phyloP scores from a whole-genome alignment of 2,329 filamentous ascomycete genomes.

The Colletotrichum tropicicola region DNA sequence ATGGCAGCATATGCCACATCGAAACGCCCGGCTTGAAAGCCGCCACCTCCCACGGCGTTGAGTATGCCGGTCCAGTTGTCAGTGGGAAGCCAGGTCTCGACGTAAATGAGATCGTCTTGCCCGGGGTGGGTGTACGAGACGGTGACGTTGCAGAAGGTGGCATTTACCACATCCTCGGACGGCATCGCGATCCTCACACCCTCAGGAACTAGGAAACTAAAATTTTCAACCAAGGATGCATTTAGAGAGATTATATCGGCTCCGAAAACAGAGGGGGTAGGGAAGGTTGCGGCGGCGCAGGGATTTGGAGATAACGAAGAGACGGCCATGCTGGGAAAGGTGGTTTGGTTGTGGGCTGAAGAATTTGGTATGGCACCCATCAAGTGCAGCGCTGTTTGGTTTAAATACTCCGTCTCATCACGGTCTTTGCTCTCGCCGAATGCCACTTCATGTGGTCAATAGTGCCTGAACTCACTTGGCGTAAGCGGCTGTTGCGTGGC shows the following conservation, averaged over 20 bases:
- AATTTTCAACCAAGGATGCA: not conserved
- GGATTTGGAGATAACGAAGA: not conserved
- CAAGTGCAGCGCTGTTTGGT: too few relatives aligned
- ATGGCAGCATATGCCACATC: not conserved
- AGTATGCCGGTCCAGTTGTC: conserved; percentile 34
- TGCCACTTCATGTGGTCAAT: too few relatives aligned
- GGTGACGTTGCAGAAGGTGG: conserved; percentile 30
- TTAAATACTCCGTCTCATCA: too few relatives aligned
- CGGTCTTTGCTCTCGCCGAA: too few relatives aligned
- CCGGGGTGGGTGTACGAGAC: conserved; percentile 27
- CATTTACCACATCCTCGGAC: not conserved
- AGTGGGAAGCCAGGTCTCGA: conserved; percentile 29
- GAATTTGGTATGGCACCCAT: not conserved
- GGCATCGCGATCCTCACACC: not conserved
- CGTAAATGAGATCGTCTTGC: conserved; percentile 20
- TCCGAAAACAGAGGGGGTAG: not conserved
- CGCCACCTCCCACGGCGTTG: conserved; percentile 32
- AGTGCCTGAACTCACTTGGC: too few relatives aligned
- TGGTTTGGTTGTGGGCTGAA: not conserved
- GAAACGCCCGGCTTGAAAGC: conserved; percentile 4
- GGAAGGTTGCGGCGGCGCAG: not conserved
- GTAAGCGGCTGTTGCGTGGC: too few relatives aligned
- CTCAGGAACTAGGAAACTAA: not conserved
- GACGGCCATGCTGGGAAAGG: not conserved
- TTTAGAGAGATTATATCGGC: not conserved